Base-by-base conservation (phyloP, 768 basidiomycete species). In the Exsudoporus frostii region DNA sequence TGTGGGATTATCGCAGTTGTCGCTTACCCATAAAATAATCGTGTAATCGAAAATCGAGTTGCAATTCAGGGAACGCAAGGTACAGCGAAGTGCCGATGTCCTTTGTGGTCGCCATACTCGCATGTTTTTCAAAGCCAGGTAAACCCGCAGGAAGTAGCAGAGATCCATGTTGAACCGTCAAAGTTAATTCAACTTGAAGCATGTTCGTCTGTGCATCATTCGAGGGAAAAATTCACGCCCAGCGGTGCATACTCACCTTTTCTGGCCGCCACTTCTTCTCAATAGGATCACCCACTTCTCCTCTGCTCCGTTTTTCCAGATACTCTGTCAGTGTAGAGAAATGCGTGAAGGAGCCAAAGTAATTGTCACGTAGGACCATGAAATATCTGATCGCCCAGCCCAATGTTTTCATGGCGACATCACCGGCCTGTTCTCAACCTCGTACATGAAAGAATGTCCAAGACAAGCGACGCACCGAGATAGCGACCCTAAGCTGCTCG, bases 281-380 rank as follows among this genome's bases (percentile, higher is more conserved):
- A 1, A 96, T 76, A 0, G 91, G 92, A 70, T 98, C 95, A 5
- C 94, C 95, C 14, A 85, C 74, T 11, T 82, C 80, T 1, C 79
- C 58, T 46, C 73, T 75, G 40, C 73, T 76, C 38, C 83, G 79
- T 62, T 84, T 88, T 48, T 86, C 81, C 42, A 92, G 73, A 66
- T 92, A 96, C 73, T 98, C 96, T 20, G 79, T 80, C 38, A 92
- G 76, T 1, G 92, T 97, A 3, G 86, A 85, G 62, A 95, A 98
- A 59, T 96, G 90, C 2, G 93, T 97, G 70, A 97, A 98, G 5
- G 83, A 79, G 11, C 96, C 96, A 45, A 98, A 84, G 70, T 98
- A 98, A 70, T 98, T 98, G 63, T 96, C 92, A 42, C 88, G 84
- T 53, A 97, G 64, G 37, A 87, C 83, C 84, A 98, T 89, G 58